Evolutionary conservation across 495 filamentous ascomycete genomes (phyloP), one percentile per base, ranked within the genome.

Genomic region (Clohesyomyces aquaticus): DNA sequence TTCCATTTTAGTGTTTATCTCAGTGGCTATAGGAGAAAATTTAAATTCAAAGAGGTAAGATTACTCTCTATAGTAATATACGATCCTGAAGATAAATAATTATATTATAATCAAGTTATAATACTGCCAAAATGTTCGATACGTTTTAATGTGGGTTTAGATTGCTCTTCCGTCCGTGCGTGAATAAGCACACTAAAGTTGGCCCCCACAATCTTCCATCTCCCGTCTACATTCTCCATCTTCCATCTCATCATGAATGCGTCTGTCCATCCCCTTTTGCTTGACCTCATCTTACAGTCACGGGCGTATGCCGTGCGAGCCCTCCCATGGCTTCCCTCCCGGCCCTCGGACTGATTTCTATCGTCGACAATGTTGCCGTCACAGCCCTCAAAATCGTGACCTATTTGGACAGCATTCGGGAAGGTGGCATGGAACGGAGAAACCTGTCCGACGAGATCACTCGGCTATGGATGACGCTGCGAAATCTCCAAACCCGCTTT

Each of bases 401-500:
- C 3, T 18, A 58, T 0, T 46, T 65, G 10, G 61, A 65, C 46
- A 65, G 53, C 8, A 50, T 65, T n/a, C 51, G 28, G 26, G 61
- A 65, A 28, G 53, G 61, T 10, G 61, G 61, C 22, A 52, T 27
- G 27, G 54, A 52, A 16, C 54, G 61, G 10, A 45, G 61, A 26
- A 65, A 65, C 27, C 49, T 63, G 12, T 63, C 32, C 43, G 51
- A 63, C 28, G 60, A 56, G 52, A 56, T 56, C 51, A 65, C 53
- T 9, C 29, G 58, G 25, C 46, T 65, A 9, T 65, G 61, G 61
- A 65, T 65, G 61, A 65, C 53, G 18, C 53, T 58, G 1, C 61
- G 61, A 11, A 65, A 65, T 28, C 54, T 65, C 25, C 53, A 65
- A 35, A 65, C 54, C 14, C 61, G 59, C 16, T 65, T 65, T 26